Conservation (phyloP, 768 basidiomycete species). For the Macrocybe gigantea region DNA sequence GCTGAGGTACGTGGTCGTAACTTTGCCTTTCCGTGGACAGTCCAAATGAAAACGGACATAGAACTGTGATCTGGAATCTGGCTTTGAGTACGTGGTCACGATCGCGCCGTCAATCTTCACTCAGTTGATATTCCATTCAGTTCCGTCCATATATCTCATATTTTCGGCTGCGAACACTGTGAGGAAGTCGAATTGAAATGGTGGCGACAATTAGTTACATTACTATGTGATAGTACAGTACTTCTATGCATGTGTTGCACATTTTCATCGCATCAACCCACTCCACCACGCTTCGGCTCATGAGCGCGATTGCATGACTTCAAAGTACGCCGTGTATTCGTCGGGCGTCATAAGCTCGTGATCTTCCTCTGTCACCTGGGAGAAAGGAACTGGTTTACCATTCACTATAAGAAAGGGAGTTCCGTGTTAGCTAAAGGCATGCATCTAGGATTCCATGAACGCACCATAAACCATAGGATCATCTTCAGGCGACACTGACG, state of each 20-base stretch:
- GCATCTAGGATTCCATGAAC: conserved; percentile 11
- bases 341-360: conserved; percentile 92
- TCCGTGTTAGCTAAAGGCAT: neutral
- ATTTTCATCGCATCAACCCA: too few species aligned
- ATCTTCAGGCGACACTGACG: conserved; percentile 23
- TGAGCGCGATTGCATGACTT: conserved; percentile 51
- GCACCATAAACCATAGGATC: conserved; percentile 69
- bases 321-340: conserved; percentile 81
- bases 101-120: neutral
- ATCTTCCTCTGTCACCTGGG: conserved; percentile 85
- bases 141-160: too few species aligned
- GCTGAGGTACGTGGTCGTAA: conserved; percentile 5
- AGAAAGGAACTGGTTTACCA: conserved; percentile 67
- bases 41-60: neutral
- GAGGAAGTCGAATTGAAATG: too few species aligned
- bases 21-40: neutral
- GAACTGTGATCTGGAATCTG: conserved; percentile 3
- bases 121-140: neutral
- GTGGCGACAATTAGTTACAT: too few species aligned
- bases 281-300: conserved; percentile 3
- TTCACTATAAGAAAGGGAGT: conserved; percentile 45
- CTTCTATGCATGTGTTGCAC: too few species aligned
- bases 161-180: too few species aligned
- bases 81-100: conserved; percentile 4
- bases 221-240: too few species aligned